Conservation (phyloP, 768 basidiomycete genomes). For the Porpolomopsis calyptriformis region DNA sequence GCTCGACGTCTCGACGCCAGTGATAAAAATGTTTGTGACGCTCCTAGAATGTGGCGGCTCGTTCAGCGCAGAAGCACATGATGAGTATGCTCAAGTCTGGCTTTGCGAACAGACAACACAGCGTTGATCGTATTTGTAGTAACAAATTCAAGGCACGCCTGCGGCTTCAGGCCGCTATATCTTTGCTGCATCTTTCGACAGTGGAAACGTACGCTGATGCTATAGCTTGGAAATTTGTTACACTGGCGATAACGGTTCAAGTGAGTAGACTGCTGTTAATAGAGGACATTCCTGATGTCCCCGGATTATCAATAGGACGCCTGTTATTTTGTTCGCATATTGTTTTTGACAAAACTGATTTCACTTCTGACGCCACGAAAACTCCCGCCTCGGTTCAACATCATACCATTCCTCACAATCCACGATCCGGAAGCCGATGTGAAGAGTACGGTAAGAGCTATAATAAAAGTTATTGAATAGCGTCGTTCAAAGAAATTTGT, state of each 20-base stretch:
- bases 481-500: not conserved
- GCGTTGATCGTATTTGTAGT: slow-evolving; percentile 21
- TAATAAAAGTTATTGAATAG: not conserved
- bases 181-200: slow-evolving; percentile 66
- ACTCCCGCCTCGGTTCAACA: slow-evolving; percentile 63
- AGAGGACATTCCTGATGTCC: slow-evolving; percentile 1
- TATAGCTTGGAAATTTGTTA: slow-evolving; percentile 52
- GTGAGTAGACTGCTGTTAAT: slow-evolving; percentile 30
- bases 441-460: slow-evolving; percentile 43
- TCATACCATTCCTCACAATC: slow-evolving; percentile 79
- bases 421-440: slow-evolving; percentile 87
- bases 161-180: slow-evolving; percentile 73
- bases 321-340: slow-evolving; percentile 74
- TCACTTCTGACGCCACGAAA: slow-evolving; percentile 51
- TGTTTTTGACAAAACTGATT: slow-evolving; percentile 68
- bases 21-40: slow-evolving; percentile 63
- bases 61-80: slow-evolving; percentile 33
- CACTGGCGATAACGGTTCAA: slow-evolving; percentile 66
- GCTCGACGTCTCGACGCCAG: slow-evolving; percentile 59
- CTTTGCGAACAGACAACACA: not conserved
- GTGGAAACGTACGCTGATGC: slow-evolving; percentile 45
- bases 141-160: slow-evolving; percentile 62
- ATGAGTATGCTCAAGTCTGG: slow-evolving; percentile 30
- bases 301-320: slow-evolving; percentile 49
- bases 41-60: slow-evolving; percentile 64